Base-by-base conservation (phyloP, 2,329 filamentous ascomycete genomes). In the Diaporthe ilicicola region DNA sequence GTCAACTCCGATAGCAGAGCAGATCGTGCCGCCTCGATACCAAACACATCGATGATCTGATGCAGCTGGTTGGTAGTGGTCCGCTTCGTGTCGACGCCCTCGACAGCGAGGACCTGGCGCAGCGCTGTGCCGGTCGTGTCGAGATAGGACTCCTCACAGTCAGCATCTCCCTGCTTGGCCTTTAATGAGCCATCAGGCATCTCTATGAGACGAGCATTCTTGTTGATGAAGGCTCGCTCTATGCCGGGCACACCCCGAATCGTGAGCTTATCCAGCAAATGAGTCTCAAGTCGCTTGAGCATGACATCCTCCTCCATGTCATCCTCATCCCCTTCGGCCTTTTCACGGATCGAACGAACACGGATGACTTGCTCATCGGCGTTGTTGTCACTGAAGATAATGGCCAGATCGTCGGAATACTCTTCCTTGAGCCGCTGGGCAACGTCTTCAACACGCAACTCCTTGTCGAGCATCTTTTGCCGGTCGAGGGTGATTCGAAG, bases 351-450 rank as follows among this genome's bases (percentile, higher is more conserved):
- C 77, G 95, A 92, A 74, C 96, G 93, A 74, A 98, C 92, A 80
- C 96, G 96, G 76, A 99, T 94, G 55, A 98, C 92, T 80, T 97
- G 94, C 79, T 97, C 91, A 74, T 98, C 95, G 12, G 95, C 95
- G 81, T 99, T 99, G 86, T 98, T 96, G 82, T 99, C 96, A 82
- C 94, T 97, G 86, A 97, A 97, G 72, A 99, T 95, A 75, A 99
- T 91, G 17, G 94, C 94, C 76, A 98, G 85, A 81, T 97, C 94
- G 73, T 88, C 90, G 24, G 90, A 88, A 79, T 97, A 99, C 67
- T 94, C 92, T 74, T 95, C 90, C 85, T 97, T 97, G 83, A 99
- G 96, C 78, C 91, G 93, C 73, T 88, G 85, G 39, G 95, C 95
- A 73, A 99, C 95, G 77, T 99, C 94, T 73, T 96, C 92, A 71